A percentile compares a stretch with the other conserved stretches of the same genome.
Conservation (phyloP, 2,329 filamentous ascomycete genomes). For the Talaromyces funiculosus region DNA sequence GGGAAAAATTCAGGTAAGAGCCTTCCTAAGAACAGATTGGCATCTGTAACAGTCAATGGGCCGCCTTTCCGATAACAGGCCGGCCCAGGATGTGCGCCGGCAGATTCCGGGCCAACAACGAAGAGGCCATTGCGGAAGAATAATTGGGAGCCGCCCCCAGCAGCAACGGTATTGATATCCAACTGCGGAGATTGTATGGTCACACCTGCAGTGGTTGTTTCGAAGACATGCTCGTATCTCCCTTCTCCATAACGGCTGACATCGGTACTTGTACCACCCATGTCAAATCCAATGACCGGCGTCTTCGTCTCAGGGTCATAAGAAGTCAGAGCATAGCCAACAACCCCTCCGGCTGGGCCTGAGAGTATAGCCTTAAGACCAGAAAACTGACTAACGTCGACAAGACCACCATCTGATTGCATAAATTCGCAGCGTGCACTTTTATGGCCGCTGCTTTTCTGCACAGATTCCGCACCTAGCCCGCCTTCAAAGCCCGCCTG, state of each 20-base stretch:
- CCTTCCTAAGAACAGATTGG: conserved; percentile 80
- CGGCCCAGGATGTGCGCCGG: conserved; percentile 83
- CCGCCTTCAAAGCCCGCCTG: conserved; percentile 74
- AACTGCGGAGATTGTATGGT: conserved; percentile 84
- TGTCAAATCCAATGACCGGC: conserved; percentile 87
- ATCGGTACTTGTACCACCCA: conserved; percentile 87
- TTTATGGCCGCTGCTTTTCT: conserved; percentile 56
- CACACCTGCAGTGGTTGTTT: conserved; percentile 83
- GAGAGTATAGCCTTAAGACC: conserved; percentile 81
- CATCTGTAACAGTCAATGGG: conserved; percentile 84
- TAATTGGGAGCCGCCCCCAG: conserved; percentile 69
- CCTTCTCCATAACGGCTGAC: conserved; percentile 79
- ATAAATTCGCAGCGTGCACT: conserved; percentile 87
- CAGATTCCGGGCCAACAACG: conserved; percentile 86
- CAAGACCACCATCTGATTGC: conserved; percentile 73
- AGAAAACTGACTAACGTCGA: conserved; percentile 57
- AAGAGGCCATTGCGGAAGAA: conserved; percentile 71
- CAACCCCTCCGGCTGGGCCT: conserved; percentile 86
- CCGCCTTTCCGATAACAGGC: conserved; percentile 91
- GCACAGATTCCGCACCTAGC: conserved; percentile 68
- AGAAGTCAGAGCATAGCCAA: conserved; percentile 82
- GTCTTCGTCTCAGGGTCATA: conserved; percentile 74
- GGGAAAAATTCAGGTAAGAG: conserved; percentile 90
- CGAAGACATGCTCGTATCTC: conserved; percentile 84
- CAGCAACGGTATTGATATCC: conserved; percentile 87